Evolutionary conservation across 2,329 filamentous ascomycete genomes (phyloP).

Genomic region (Botrytis hyacinthi): DNA sequence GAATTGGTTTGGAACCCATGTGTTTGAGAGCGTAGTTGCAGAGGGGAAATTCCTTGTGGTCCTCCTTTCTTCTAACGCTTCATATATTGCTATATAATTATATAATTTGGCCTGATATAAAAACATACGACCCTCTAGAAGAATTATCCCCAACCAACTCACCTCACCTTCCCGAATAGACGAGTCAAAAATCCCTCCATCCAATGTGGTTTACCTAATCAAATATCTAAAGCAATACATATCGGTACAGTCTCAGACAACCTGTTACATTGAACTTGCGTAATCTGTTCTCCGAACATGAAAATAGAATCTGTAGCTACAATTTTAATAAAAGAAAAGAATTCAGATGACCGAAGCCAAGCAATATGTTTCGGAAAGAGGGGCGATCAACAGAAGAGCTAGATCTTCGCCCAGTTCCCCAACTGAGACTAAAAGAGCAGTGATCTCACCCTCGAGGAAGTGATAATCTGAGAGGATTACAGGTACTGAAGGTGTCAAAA

Average conservation of each 20-base stretch:
- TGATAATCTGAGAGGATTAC: neutral
- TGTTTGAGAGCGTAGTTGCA: neutral
- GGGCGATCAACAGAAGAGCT: neutral
- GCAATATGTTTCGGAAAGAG: neutral
- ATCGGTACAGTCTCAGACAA: neutral
- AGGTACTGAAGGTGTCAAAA: neutral
- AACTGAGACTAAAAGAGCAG: neutral
- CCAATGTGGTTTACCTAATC: neutral
- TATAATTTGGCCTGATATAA: neutral
- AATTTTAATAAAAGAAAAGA: no score
- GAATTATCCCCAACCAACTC: neutral
- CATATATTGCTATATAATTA: neutral
- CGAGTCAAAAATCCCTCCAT: neutral
- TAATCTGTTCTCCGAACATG: neutral
- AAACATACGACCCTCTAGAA: neutral
- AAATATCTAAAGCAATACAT: neutral
- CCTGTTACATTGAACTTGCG: neutral
- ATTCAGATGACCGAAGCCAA: neutral
- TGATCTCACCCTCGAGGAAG: neutral
- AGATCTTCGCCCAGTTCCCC: neutral
- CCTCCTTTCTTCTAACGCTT: neutral
- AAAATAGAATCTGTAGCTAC: neutral
- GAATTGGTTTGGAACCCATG: neutral
- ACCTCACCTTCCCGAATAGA: neutral
- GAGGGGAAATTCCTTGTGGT: neutral